Base-by-base conservation (phyloP, 2,329 filamentous ascomycete genomes). In the Colletotrichum somersetense region DNA sequence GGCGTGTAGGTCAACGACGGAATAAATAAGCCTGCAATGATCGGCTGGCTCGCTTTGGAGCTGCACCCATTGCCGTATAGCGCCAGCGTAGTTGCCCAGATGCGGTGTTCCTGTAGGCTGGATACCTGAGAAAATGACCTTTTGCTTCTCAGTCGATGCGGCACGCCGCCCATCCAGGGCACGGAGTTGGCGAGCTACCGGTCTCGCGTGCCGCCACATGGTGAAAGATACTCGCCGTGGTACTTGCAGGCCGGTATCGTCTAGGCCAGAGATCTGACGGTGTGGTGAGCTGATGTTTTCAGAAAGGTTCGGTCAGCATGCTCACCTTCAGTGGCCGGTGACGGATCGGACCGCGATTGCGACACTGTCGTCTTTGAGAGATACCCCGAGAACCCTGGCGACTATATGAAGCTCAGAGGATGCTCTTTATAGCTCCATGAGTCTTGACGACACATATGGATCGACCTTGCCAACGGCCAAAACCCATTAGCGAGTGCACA, bases 61-160 rank as follows among this genome's bases (percentile, higher is more conserved):
- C 73, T 88, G 87, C 58, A 93, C 92, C 96, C 96, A 99, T 86
- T 94, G 91, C 62, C 90, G 89, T 67, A 99, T 84, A 20, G 96
- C 96, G 35, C 96, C 96, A 14, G 97, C 88, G 81, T 98, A 99
- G 83, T 99, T 99, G 67, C 96, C 96, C 40, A 99, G 84, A 81
- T 99, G 96, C 18, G 96, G 96, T 33, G 97, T 88, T 46, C 96
- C 96, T 0, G 96, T 99, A 23, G 96, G 96, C 81, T 99, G 96
- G 77, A 99, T 99, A 65, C 95, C 96, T 4, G 96, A 98, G 85
- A 99, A 98, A 77, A 98, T 89, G 71, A 92, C 86, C 67, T 86
- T 69, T 5, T 33, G 66, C 14, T 55, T 52, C 30, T 56, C 23
- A 20, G 61, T 74, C 1, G 70, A 74, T 20, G 52, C 20, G 23